Base-by-base conservation (phyloP, 352 stramenopile genomes). In the Phytophthora multivora region DNA sequence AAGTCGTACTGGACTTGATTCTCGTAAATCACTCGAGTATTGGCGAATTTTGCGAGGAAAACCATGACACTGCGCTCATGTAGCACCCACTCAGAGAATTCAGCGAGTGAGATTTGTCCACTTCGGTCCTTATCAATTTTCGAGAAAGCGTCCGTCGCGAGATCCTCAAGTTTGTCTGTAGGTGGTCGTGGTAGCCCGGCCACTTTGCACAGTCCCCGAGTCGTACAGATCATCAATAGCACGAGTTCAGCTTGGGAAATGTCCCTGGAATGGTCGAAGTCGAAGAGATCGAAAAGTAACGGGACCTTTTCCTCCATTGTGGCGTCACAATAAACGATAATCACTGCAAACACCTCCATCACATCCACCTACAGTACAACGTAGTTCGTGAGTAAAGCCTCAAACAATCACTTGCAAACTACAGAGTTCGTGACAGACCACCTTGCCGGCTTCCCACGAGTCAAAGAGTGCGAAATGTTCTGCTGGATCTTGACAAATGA, bases 391-490 rank as follows among this genome's bases (percentile, higher is more conserved):
- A 40, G 15, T 39, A 35, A 23, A 23, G 21, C 2, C 21, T 23
- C 21, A 42, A 26, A 36, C 21, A n/a, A 54, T n/a, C 26, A 10
- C 7, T 31, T 11, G 26, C 9, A 31, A 31, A 10, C 6, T 1
- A 10, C 26, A 11, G 26, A 33, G 21, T 23, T 23, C 21, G 6
- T 42, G 36, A 52, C 28, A 54, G n/a, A 35, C 41, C 13, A 88
- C 80, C 64, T 89, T 87, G 68, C 69, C 79, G 28, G 83, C 56
- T 19, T 76, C 60, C 76, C 72, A 90, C 23, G 55, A 80, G 50
- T 89, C 80, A 31, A 90, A 90, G 16, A 93, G 63, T 19, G 78
- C 70, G 38, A 93, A 93, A 51, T 93, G 83, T 28, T 90, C 80
- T 6, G 65, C 16, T 25, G 83, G 57, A 38, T 93, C 81, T 43